Percentiles rank a stretch among this genome's conserved stretches.
These are phyloP conservation scores for Irpex lacteus DNA, from an alignment of 1,284 basidiomycete genomes.

Conservation along the genomic window DNA sequence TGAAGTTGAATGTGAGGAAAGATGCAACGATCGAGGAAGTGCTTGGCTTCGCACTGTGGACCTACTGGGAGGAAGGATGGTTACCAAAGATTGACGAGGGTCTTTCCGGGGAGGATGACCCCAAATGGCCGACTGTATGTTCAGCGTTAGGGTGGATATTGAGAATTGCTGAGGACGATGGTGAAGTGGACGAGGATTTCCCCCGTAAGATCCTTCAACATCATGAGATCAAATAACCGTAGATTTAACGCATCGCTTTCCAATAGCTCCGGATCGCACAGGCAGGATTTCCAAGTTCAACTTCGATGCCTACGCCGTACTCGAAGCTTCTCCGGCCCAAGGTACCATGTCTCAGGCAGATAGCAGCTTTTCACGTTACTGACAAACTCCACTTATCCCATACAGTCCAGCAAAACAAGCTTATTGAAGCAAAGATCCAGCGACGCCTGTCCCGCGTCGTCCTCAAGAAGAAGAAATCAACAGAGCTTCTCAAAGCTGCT, in stretches of 20 bases:
- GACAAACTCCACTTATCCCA: conserved; percentile 1
- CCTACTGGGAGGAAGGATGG: conserved; percentile 88
- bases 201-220: conserved; percentile 63
- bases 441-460: conserved; percentile 72
- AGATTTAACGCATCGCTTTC: not conserved
- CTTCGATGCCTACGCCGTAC: conserved; percentile 87
- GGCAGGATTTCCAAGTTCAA: conserved; percentile 87
- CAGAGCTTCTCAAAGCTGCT: conserved; percentile 23
- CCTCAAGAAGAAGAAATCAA: conserved; percentile 55
- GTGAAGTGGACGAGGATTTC: conserved; percentile 98
- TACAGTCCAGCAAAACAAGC: conserved; percentile 80
- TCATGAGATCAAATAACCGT: not conserved
- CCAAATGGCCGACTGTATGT: conserved; percentile 56
- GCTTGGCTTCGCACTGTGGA: conserved; percentile 90
- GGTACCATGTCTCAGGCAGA: conserved; percentile 37
- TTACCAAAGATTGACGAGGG: conserved; percentile 75
- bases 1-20: conserved; percentile 73
- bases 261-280: conserved; percentile 86
- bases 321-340: conserved; percentile 76
- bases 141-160: conserved; percentile 92
- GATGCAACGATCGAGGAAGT: conserved; percentile 96
- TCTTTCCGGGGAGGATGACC: conserved; percentile 55
- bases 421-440: conserved; percentile 73
- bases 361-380: not conserved
- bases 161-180: conserved; percentile 94